A percentile compares a stretch with the other conserved stretches of the same genome.
Evolutionary conservation across 2,329 filamentous ascomycete species (phyloP).

Genomic region (Pseudogymnoascus sp.): DNA sequence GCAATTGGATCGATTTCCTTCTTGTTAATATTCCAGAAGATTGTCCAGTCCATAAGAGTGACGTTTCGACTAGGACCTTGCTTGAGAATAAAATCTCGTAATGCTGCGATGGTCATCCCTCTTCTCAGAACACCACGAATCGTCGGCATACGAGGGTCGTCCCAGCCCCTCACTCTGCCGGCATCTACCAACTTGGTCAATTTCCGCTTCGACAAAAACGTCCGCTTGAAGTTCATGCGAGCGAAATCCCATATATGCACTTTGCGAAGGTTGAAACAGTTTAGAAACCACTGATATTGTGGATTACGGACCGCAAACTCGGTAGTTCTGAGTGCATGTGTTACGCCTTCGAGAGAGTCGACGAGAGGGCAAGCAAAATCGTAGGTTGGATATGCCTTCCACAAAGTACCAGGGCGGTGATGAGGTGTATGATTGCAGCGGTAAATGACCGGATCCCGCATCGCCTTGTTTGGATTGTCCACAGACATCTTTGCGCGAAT

Average conservation of each 20-base stretch:
- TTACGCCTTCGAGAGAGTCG: conserved; percentile 72
- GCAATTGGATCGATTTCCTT: conserved; percentile 71
- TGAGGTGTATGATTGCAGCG: conserved; percentile 70
- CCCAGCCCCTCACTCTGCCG: conserved; percentile 73
- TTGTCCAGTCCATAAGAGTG: conserved; percentile 74
- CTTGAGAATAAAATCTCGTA: conserved; percentile 76
- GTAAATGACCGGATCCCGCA: conserved; percentile 96
- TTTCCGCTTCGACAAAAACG: conserved; percentile 78
- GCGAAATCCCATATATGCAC: conserved; percentile 83
- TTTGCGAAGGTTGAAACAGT: conserved; percentile 62
- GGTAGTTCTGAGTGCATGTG: conserved; percentile 72
- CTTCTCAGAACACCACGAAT: conserved; percentile 70
- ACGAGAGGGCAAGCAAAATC: conserved; percentile 79
- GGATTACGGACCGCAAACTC: conserved; percentile 83
- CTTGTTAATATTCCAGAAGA: conserved; percentile 62
- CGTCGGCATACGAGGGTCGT: conserved; percentile 79
- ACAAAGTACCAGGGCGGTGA: conserved; percentile 68
- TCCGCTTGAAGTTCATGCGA: conserved; percentile 74
- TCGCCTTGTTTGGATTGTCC: conserved; percentile 87
- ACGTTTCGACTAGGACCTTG: conserved; percentile 79
- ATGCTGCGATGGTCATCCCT: conserved; percentile 68
- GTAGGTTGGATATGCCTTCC: conserved; percentile 84
- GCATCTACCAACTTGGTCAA: conserved; percentile 66
- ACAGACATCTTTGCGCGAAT: conserved; percentile 90
- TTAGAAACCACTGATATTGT: conserved; percentile 79